phyloP scores from a whole-genome alignment of 805 yeast species.

The Nakazawaea wickerhamii region DNA sequence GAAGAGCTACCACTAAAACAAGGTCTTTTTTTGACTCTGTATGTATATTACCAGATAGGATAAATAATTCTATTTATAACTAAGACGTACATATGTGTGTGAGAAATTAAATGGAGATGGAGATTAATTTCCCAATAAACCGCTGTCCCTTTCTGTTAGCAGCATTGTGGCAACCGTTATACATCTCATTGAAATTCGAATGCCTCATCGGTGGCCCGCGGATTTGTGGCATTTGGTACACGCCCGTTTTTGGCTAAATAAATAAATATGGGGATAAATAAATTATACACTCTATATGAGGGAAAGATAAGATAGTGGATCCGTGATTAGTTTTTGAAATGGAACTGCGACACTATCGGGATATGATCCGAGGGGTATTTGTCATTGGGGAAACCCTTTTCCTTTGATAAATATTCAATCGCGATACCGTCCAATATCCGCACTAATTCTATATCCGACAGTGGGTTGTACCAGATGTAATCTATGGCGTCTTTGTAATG shows the following conservation, averaged over 20 bases:
- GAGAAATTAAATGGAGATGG: neutral
- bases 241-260: too few species aligned
- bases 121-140: neutral
- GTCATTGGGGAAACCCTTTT: slow-evolving; percentile 45
- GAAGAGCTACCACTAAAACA: too few species aligned
- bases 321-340: too few species aligned
- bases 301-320: too few species aligned
- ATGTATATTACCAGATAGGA: too few species aligned
- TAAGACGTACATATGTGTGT: neutral
- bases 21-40: too few species aligned
- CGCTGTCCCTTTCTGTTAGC: slow-evolving; percentile 1
- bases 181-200: neutral
- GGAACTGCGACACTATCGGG: slow-evolving; percentile 33
- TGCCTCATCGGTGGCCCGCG: too few species aligned
- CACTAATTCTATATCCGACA: slow-evolving; percentile 30
- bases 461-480: slow-evolving; percentile 48
- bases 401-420: slow-evolving; percentile 24
- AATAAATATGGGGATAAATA: neutral
- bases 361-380: slow-evolving; percentile 56
- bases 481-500: slow-evolving; percentile 49
- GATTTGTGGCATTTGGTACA: too few species aligned
- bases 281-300: neutral
- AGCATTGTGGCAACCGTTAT: neutral
- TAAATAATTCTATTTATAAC: too few species aligned
- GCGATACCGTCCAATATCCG: slow-evolving; percentile 50